Evolutionary conservation across 129 eudicot genomes (phyloP).

Genomic region (Lactuca saligna): DNA sequence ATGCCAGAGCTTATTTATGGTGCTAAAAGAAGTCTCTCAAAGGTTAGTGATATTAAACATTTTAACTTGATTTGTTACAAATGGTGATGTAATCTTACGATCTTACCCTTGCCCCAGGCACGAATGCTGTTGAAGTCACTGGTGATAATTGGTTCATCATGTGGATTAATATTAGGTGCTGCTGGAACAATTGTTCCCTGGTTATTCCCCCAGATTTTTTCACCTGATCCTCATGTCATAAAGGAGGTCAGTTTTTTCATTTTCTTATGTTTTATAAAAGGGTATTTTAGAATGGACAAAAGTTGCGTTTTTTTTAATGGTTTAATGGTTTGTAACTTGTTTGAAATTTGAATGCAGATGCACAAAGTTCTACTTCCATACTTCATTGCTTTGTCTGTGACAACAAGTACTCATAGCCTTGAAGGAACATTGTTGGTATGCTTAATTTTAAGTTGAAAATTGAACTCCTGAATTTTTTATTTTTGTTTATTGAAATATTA

Average conservation of each 20-base stretch:
- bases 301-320: constrained; percentile 4
- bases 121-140: constrained; percentile 72
- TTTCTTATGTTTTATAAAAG: not conserved
- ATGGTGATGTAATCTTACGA: not conserved
- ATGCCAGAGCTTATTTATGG: constrained; percentile 96
- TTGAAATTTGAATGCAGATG: constrained; percentile 58
- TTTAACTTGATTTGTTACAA: not conserved
- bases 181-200: constrained; percentile 73
- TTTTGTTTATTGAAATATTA: not conserved
- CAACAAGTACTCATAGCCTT: constrained; percentile 83
- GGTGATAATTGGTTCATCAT: constrained; percentile 68
- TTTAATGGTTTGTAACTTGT: constrained; percentile 1
- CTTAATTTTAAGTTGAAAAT: constrained; percentile 18
- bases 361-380: constrained; percentile 81
- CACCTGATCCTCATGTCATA: constrained; percentile 73
- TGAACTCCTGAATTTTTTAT: not conserved
- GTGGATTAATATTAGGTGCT: constrained; percentile 70
- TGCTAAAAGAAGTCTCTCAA: constrained; percentile 63
- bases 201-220: constrained; percentile 72
- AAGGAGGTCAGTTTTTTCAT: constrained; percentile 50
- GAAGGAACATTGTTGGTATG: constrained; percentile 98
- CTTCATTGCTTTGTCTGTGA: constrained; percentile 74
- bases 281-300: not conserved
- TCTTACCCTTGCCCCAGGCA: constrained; percentile 47
- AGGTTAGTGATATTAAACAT: constrained; percentile 44